Conservation (phyloP, 1,284 basidiomycete genomes). For the Cystobasidium slooffiae region DNA sequence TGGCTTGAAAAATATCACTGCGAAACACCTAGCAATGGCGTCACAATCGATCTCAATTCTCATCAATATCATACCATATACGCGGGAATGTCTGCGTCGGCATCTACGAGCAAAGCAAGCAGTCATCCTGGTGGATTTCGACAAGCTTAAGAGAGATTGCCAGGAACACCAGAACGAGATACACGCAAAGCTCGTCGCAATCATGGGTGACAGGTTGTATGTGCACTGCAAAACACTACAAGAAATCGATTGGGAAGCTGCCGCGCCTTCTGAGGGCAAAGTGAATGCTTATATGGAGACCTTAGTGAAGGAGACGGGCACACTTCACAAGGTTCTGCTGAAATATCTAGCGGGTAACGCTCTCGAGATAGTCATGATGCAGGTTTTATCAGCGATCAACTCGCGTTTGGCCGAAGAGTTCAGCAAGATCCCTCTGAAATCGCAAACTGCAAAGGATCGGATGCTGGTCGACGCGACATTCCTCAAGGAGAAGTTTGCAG, state of each 20-base stretch:
- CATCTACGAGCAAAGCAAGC: slow-evolving; percentile 91
- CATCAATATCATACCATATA: slow-evolving; percentile 92
- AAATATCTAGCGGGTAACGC: slow-evolving; percentile 79
- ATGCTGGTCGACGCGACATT: slow-evolving; percentile 50
- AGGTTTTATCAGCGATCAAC: slow-evolving; percentile 89
- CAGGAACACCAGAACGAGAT: slow-evolving; percentile 99
- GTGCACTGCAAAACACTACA: slow-evolving; percentile 81
- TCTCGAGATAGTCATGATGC: slow-evolving; percentile 89
- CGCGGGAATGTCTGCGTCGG: slow-evolving; percentile 89
- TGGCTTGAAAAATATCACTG: slow-evolving; percentile 96
- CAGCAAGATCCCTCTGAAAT: slow-evolving; percentile 75
- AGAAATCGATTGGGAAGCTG: slow-evolving; percentile 56
- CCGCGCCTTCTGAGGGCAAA: slow-evolving; percentile 59
- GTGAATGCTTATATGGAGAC: slow-evolving; percentile 83
- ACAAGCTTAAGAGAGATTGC: slow-evolving; percentile 96
- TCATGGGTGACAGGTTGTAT: slow-evolving; percentile 93
- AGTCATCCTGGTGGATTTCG: slow-evolving; percentile 96
- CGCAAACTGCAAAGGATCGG: slow-evolving; percentile 73
- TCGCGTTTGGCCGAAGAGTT: slow-evolving; percentile 84
- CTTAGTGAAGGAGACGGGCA: slow-evolving; percentile 92
- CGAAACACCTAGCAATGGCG: slow-evolving; percentile 93
- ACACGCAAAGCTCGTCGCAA: slow-evolving; percentile 93
- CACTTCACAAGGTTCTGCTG: slow-evolving; percentile 92
- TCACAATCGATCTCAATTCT: slow-evolving; percentile 93
- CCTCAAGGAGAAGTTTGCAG: slow-evolving; percentile 47